phyloP scores from a whole-genome alignment of 108 stramenopile species.

The Schizochytrium sp. region DNA sequence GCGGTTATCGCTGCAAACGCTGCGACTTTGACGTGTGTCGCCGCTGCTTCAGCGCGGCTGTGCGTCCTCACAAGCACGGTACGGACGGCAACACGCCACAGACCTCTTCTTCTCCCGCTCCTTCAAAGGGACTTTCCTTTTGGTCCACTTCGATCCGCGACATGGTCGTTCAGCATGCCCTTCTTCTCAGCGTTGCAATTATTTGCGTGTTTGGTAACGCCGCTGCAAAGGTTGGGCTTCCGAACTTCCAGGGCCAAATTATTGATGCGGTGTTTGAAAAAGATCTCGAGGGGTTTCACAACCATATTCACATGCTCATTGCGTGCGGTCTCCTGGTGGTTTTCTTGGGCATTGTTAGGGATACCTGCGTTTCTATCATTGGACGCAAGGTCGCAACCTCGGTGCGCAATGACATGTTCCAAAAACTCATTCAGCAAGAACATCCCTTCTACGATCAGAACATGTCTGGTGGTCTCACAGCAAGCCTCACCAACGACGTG shows the following conservation, averaged over 20 bases:
- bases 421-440: neutral
- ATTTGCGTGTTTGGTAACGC: neutral
- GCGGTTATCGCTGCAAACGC: conserved; percentile 13
- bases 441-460: neutral
- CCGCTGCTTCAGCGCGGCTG: neutral
- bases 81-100: neutral
- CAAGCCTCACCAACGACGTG: conserved; percentile 17
- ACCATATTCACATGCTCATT: neutral
- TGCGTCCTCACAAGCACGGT: neutral
- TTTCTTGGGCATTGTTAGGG: neutral
- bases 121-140: too few species aligned
- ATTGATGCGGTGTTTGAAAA: conserved; percentile 19
- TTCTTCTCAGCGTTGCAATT: neutral
- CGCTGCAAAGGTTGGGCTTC: neutral
- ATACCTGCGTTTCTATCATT: neutral
- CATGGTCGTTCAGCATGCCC: neutral
- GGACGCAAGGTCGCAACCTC: neutral
- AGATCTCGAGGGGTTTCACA: neutral
- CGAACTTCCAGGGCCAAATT: conserved; percentile 21
- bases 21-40: conserved; percentile 24
- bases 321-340: neutral
- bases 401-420: conserved; percentile 6
- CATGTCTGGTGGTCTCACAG: neutral
- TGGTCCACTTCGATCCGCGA: neutral
- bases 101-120: neutral